These are phyloP conservation scores for Psilocybe cyanescens DNA, from an alignment of 768 basidiomycete genomes.

Conservation along the genomic window DNA sequence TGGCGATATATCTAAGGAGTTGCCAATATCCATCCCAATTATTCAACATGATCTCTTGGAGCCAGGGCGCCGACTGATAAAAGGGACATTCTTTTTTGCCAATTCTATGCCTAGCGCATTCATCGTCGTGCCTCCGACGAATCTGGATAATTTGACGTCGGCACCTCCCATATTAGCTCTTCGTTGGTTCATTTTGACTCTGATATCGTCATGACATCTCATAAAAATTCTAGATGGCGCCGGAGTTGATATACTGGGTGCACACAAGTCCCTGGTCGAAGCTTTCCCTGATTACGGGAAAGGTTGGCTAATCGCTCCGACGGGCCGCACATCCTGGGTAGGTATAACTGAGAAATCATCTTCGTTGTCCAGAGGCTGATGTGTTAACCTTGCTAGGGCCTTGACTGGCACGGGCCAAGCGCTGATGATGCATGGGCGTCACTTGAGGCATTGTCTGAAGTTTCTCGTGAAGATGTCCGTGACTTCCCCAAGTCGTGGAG, in stretches of 20 bases:
- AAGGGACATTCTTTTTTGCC: conserved; percentile 62
- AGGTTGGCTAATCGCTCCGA: conserved; percentile 82
- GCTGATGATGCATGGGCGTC: conserved; percentile 68
- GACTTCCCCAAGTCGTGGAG: conserved; percentile 33
- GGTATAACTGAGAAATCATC: background rate
- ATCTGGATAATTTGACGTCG: conserved; percentile 21
- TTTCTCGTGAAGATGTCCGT: conserved; percentile 43
- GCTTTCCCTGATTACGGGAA: conserved; percentile 59
- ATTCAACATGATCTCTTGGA: conserved; percentile 42
- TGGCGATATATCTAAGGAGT: conserved; percentile 8
- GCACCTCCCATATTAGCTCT: conserved; percentile 62
- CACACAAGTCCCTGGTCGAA: conserved; percentile 59
- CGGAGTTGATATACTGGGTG: conserved; percentile 69
- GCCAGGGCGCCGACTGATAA: conserved; percentile 41
- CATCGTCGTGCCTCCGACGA: conserved; percentile 58
- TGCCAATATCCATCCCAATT: conserved; percentile 47
- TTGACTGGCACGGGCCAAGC: conserved; percentile 93
- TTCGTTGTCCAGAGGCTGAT: background rate
- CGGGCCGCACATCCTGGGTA: conserved; percentile 88
- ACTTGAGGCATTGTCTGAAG: conserved; percentile 55
- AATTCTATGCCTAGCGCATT: conserved; percentile 60
- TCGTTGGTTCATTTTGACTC: conserved; percentile 45
- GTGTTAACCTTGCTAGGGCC: conserved; percentile 51
- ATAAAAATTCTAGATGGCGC: conserved; percentile 68
- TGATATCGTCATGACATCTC: background rate